phyloP scores from a whole-genome alignment of 345 rosid species.

The Eucalyptus polybractea region DNA sequence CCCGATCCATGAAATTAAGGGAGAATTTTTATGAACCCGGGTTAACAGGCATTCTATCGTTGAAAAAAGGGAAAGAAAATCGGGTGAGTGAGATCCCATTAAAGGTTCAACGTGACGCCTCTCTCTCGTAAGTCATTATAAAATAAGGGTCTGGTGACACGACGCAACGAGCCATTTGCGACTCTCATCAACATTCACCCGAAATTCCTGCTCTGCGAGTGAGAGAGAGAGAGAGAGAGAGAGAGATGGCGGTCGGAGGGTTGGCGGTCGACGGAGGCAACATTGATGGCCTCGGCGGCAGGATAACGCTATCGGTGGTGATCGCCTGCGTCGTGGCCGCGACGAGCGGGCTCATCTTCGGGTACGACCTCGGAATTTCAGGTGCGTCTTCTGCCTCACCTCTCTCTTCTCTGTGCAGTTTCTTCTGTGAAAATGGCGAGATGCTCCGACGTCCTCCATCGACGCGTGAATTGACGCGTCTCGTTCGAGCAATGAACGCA shows the following conservation, averaged over 20 bases:
- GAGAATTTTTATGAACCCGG: not conserved
- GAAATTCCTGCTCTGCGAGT: not conserved
- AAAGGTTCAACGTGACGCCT: not conserved
- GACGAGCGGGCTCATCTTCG: conserved; percentile 69
- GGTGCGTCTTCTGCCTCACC: conserved; percentile 2
- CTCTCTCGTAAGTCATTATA: not conserved
- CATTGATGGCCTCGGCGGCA: conserved; percentile 4
- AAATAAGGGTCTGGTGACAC: not conserved
- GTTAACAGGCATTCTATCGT: not conserved
- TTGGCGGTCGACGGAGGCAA: conserved; percentile 12
- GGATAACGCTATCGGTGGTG: conserved; percentile 41
- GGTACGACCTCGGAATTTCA: conserved; percentile 77
- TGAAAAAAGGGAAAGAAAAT: not conserved
- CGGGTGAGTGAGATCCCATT: not conserved
- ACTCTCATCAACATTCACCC: not conserved
- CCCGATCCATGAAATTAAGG: not conserved
- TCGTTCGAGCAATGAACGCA: not conserved
- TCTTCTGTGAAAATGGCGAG: not conserved
- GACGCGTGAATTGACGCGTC: not conserved
- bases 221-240: not conserved
- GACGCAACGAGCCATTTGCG: not conserved
- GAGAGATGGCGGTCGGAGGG: conserved; percentile 39
- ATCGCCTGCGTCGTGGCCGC: conserved; percentile 71
- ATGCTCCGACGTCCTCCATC: not conserved
- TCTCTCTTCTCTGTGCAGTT: not conserved